Evolutionary conservation across 163 green algal genomes (phyloP).

Genomic region (Volvox carteri): DNA sequence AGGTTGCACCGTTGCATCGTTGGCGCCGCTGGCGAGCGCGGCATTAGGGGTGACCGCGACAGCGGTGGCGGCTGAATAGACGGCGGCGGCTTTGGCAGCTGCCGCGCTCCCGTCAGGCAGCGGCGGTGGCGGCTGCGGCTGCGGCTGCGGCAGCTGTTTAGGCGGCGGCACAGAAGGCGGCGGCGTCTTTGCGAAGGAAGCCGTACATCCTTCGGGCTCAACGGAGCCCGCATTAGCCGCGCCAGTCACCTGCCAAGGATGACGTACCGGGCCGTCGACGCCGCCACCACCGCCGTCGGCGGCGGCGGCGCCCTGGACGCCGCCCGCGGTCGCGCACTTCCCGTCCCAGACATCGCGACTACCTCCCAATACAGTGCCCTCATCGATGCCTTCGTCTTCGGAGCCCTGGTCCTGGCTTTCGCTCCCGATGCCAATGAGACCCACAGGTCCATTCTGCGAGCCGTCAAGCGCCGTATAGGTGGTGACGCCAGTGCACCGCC

Average conservation of each 20-base stretch:
- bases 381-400: background rate
- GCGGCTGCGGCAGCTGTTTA: background rate
- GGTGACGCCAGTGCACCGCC: background rate
- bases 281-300: background rate
- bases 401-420: conserved; percentile 31
- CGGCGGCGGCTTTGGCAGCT: background rate
- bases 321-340: background rate
- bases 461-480: conserved; percentile 36
- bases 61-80: background rate
- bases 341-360: too few relatives aligned
- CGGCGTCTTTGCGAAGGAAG: background rate
- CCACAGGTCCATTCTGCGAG: conserved; percentile 6
- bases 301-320: background rate
- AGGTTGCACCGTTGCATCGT: background rate
- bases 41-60: too few relatives aligned
- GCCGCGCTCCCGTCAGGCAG: background rate
- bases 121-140: background rate
- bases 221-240: too few relatives aligned
- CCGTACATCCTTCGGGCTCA: background rate
- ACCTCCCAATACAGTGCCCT: too few relatives aligned
- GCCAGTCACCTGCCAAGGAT: conserved; percentile 2
- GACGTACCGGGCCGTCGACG: background rate
- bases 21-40: background rate
- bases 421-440: conserved; percentile 25
- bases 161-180: background rate